Conservation (phyloP, 768 basidiomycete species). For the Collybia mongolica region DNA sequence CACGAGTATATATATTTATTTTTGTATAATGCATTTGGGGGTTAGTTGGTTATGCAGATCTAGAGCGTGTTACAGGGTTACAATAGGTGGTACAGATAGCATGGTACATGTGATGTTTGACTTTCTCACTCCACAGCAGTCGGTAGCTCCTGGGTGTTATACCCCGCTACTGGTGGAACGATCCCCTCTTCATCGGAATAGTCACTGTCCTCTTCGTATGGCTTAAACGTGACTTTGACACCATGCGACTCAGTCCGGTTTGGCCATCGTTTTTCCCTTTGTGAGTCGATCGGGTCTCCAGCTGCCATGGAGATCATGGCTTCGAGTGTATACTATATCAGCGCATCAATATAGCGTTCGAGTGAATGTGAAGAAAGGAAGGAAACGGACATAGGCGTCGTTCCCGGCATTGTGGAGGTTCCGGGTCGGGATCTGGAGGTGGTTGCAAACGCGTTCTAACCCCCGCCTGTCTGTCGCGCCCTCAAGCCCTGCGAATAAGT, state of each 20-base stretch:
- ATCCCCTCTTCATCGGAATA: constrained; percentile 44
- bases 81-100: background rate
- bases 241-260: constrained; percentile 41
- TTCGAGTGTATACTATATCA: constrained; percentile 65
- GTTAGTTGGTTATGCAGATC: no score
- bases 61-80: background rate
- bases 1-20: no score
- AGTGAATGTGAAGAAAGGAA: background rate
- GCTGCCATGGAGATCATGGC: constrained; percentile 70
- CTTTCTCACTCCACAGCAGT: no score
- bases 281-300: constrained; percentile 70
- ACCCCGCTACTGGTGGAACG: constrained; percentile 18
- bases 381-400: constrained; percentile 74
- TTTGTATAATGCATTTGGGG: no score
- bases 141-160: background rate
- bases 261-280: constrained; percentile 82
- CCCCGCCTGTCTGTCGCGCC: constrained; percentile 57
- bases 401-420: constrained; percentile 84
- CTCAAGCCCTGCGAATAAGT: constrained; percentile 73
- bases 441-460: constrained; percentile 61
- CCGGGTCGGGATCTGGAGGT: constrained; percentile 55
- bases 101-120: background rate
- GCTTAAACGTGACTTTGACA: constrained; percentile 56
- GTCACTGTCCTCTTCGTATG: constrained; percentile 58
- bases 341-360: background rate